Conservation (phyloP, 192 early-diverging fungal genomes). For the Rhizophagus sp. region DNA sequence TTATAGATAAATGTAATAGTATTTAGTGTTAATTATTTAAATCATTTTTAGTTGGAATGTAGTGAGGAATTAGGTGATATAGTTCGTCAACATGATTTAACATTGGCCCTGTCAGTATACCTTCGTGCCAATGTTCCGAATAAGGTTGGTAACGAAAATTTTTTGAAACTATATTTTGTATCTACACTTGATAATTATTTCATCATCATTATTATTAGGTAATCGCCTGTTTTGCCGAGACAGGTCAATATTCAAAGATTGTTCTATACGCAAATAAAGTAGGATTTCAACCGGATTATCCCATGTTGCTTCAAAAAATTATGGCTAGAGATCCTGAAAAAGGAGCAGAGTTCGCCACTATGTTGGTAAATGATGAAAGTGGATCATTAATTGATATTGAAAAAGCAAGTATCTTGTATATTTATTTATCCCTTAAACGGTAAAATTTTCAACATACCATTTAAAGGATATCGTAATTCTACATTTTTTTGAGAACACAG, state of each 20-base stretch:
- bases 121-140: constrained; percentile 89
- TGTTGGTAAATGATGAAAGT: constrained; percentile 80
- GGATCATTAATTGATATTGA: constrained; percentile 86
- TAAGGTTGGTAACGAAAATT: constrained; percentile 57
- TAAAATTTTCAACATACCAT: no score
- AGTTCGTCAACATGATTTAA: constrained; percentile 87
- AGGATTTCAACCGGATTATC: constrained; percentile 91
- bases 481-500: not conserved
- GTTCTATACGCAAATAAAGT: constrained; percentile 94
- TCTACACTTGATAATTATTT: not conserved
- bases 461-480: not conserved
- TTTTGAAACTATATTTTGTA: not conserved
- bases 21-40: not conserved
- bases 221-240: constrained; percentile 95
- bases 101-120: constrained; percentile 93
- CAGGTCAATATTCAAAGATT: constrained; percentile 95
- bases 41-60: constrained; percentile 69
- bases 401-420: constrained; percentile 39
- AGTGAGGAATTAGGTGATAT: constrained; percentile 98
- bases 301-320: constrained; percentile 86
- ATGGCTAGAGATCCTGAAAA: constrained; percentile 91
- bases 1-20: constrained; percentile 7
- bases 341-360: constrained; percentile 89
- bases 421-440: not conserved
- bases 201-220: constrained; percentile 45